Evolutionary conservation across 352 stramenopile species (phyloP).

Genomic region (Blastocystis sp.): DNA sequence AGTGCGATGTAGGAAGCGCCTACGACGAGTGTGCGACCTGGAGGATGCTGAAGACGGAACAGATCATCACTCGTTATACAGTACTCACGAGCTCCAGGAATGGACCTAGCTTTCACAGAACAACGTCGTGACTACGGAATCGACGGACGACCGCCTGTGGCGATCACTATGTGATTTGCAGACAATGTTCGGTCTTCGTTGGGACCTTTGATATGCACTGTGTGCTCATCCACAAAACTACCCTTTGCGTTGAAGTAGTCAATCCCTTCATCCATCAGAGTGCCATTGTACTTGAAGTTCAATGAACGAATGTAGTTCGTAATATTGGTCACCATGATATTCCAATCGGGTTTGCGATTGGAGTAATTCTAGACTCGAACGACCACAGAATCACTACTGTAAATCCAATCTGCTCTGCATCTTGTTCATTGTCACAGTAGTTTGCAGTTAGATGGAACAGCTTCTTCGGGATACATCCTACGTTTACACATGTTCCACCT

Average conservation of each 20-base stretch:
- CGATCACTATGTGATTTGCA: conserved; percentile 84
- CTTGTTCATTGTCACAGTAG: conserved; percentile 79
- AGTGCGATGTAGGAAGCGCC: conserved; percentile 94
- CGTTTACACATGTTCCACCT: conserved; percentile 95
- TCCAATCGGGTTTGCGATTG: conserved; percentile 76
- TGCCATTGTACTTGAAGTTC: conserved; percentile 77
- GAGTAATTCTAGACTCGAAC: background rate
- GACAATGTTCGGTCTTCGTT: conserved; percentile 80
- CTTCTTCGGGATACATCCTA: conserved; percentile 99
- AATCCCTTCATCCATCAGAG: background rate
- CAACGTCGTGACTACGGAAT: conserved; percentile 78
- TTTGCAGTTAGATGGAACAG: conserved; percentile 92
- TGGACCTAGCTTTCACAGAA: background rate
- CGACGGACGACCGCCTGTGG: conserved; percentile 84
- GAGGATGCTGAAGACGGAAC: conserved; percentile 70
- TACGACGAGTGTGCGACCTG: conserved; percentile 83
- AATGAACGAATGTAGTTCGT: conserved; percentile 93
- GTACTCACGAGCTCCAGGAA: conserved; percentile 71
- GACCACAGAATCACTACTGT: background rate
- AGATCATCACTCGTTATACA: conserved; percentile 79
- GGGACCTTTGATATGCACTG: conserved; percentile 80
- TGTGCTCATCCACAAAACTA: conserved; percentile 83
- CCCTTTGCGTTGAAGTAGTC: conserved; percentile 55
- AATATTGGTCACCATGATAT: conserved; percentile 81
- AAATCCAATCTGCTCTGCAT: conserved; percentile 82